Evolutionary conservation across 345 rosid genomes (phyloP), one percentile per base, ranked within the genome.

Genomic region (Excoecaria agallocha): DNA sequence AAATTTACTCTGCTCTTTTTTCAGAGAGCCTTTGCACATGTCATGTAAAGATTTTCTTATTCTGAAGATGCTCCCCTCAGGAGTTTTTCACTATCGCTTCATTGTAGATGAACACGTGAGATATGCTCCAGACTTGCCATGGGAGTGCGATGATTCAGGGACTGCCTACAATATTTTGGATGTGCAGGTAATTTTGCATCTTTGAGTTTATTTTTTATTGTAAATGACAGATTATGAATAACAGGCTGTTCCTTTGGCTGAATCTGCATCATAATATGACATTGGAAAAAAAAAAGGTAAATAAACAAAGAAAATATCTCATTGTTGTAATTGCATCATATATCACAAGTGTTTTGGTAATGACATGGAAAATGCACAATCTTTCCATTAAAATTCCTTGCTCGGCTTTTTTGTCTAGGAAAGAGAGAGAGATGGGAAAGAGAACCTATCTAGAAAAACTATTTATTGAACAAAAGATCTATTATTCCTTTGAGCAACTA

Each of bases 71-170:
- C 90, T 89, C 15, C 89, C 85, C 11, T 77, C 79, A 1, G 88
- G 89, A 38, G 83, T 87, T 69, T 89, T 86, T 76, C 93, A 80
- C 75, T 87, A 83, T 69, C 90, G 78, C 17, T 87, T 85, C 76
- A 49, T 87, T 68, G 89, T 89, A n/a, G 91, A 87, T 62, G 83
- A 82, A 30, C 76, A 72, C 46, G 12, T 80, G 74, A 78, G 79
- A 59, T 81, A 57, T 66, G 85, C 81, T 61, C 87, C 86, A 1
- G 87, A 87, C 39, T 70, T 81, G 70, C 93, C 91, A 19, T 85
- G 84, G 76, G 89, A 78, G 67, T 70, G 69, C 43, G 84, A 86
- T 68, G 85, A 78, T 46, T 59, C 74, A 0, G 86, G 86, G 63
- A 75, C 48, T 72, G 84, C 81, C 66, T 85, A 78, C 82, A 89